phyloP scores from a whole-genome alignment of 2,329 filamentous ascomycete genomes.

The Xylariaceae sp. region DNA sequence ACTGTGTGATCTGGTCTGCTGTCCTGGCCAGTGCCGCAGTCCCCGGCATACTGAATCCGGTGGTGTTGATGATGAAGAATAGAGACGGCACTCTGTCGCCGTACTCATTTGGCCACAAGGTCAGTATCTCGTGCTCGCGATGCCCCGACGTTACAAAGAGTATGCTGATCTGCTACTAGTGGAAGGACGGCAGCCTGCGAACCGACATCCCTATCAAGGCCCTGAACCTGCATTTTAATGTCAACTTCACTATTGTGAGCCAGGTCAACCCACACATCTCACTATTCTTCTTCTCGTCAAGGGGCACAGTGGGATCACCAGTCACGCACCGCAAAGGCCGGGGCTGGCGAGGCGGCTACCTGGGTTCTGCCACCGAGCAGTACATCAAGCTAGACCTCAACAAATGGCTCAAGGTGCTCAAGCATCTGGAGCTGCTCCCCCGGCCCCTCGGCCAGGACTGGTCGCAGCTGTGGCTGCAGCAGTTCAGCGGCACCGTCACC shows the following conservation, averaged over 20 bases:
- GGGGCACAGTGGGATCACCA: conserved; percentile 83
- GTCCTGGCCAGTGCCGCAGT: conserved; percentile 92
- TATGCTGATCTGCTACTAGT: conserved; percentile 30
- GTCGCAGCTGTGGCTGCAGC: conserved; percentile 92
- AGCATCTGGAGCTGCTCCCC: conserved; percentile 85
- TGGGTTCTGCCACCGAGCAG: conserved; percentile 86
- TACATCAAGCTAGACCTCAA: conserved; percentile 94
- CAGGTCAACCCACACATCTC: conserved; percentile 97
- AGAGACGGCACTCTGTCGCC: conserved; percentile 69
- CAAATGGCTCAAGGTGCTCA: conserved; percentile 94
- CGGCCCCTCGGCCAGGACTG: conserved; percentile 90
- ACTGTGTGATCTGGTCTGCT: conserved; percentile 98
- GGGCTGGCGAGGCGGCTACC: conserved; percentile 92
- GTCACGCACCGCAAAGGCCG: conserved; percentile 90
- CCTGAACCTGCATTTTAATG: conserved; percentile 94
- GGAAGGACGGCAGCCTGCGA: conserved; percentile 92
- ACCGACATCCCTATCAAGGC: conserved; percentile 95
- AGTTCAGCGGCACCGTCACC: conserved; percentile 89
- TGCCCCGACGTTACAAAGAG: not conserved
- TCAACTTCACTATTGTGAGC: conserved; percentile 87
- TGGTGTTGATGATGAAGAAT: conserved; percentile 87
- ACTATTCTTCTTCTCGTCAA: conserved; percentile 95
- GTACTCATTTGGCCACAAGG: conserved; percentile 92
- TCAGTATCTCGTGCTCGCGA: conserved; percentile 2
- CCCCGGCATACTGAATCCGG: conserved; percentile 89